Evolutionary conservation across 2,329 filamentous ascomycete genomes (phyloP).

Genomic region (Alternaria solani): DNA sequence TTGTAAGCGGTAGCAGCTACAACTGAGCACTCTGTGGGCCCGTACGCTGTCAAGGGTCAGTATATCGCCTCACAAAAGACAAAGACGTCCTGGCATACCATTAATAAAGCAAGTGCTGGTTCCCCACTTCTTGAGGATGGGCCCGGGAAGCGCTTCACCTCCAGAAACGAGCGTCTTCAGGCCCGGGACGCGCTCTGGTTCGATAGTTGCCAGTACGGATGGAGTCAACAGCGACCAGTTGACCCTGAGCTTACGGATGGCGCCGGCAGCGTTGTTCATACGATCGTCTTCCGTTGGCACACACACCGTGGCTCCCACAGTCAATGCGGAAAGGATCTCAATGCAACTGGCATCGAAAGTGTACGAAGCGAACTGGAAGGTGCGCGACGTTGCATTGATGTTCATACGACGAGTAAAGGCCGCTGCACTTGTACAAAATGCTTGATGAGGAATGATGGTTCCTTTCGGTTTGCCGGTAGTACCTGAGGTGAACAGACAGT

Average conservation of each 20-base stretch:
- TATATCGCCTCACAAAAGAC: not conserved
- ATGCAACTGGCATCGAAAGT: conserved; percentile 65
- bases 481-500: conserved; percentile 65
- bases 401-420: conserved; percentile 45
- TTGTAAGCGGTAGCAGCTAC: conserved; percentile 36
- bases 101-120: conserved; percentile 56
- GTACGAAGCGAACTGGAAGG: conserved; percentile 61
- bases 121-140: conserved; percentile 56
- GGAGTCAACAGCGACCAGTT: conserved; percentile 45
- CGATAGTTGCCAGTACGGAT: conserved; percentile 50
- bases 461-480: conserved; percentile 62
- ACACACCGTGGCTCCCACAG: conserved; percentile 60
- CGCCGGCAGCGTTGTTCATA: conserved; percentile 61
- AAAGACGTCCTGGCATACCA: conserved; percentile 45
- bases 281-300: conserved; percentile 64
- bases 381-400: conserved; percentile 63
- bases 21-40: conserved; percentile 45
- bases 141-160: conserved; percentile 54
- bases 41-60: conserved; percentile 33
- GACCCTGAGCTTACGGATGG: conserved; percentile 42
- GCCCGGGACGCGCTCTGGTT: conserved; percentile 50
- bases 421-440: conserved; percentile 60
- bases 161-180: conserved; percentile 56
- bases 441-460: conserved; percentile 69
- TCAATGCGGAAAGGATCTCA: conserved; percentile 63